Base-by-base conservation (phyloP, 371 early-diverging fungal genomes). In the Amoeboradix gromovi region DNA sequence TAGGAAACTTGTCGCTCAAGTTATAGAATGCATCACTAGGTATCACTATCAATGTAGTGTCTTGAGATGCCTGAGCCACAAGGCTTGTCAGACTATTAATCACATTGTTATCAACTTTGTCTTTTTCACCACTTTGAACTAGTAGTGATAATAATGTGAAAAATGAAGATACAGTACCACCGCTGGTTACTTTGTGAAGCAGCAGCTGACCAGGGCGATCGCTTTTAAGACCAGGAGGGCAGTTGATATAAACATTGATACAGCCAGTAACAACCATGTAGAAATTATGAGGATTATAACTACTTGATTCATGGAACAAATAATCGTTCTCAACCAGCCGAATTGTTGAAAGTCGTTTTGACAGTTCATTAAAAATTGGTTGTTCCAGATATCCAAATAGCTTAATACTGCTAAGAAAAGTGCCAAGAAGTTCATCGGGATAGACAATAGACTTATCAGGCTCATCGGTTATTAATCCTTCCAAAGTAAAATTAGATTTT, bases 371-470 rank as follows among this genome's bases (percentile, higher is more conserved):
- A 76, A 96, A 92, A 66, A 96, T 93, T 1, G 90, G 90, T 72
- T 89, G 83, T 70, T 96, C 96, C 31, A 96, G 79, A 74, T 92
- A 94, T 0, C 93, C 93, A 82, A 96, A 94, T n/a, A 94, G 87
- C 75, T 91, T 91, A 77, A 94, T 93, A 17, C 84, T 83, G 0
- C 85, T 82, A 68, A 92, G 78, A 72, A 92, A 89, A 0, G 86
- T 87, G 66, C 84, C 84, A 68, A 89, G 75, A 70, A 90, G 87
- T 72, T 89, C 89, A 71, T 87, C 88, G 0, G 90, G 87, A 71
- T 88, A 89, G 5, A 48, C 48, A 48, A 48, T 5, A 48, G 48
- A 48, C 48, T 48, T 48, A 22, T 48, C 48, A 12, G 48, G 48
- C 48, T 48, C 48, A 12, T 48, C 48, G 5, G 5, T 5, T 22